These are phyloP conservation scores for Coemansia sp. DNA, from an alignment of 192 early-diverging fungal genomes.

Conservation along the genomic window DNA sequence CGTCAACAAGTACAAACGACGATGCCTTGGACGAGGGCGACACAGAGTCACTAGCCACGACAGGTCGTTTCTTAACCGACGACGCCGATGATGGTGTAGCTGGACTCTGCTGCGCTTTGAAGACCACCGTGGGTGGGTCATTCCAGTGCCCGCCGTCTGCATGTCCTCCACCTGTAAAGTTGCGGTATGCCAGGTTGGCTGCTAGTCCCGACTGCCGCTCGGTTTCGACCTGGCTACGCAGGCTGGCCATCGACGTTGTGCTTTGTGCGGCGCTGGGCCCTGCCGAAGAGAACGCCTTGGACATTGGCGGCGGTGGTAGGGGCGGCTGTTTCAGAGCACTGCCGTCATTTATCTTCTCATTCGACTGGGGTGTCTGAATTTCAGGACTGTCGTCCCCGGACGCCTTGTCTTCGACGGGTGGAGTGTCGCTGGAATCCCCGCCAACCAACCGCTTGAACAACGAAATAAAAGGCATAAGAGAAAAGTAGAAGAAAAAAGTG, in stretches of 20 bases:
- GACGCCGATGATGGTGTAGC: background rate
- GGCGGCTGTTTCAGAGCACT: background rate
- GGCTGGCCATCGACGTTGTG: conserved; percentile 28
- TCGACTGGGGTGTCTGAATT: background rate
- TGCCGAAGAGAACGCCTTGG: background rate
- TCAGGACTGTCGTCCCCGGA: background rate
- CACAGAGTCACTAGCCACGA: conserved; percentile 2
- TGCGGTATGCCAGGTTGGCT: conserved; percentile 36
- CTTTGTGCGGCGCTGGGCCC: conserved; percentile 5
- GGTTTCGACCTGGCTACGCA: conserved; percentile 30
- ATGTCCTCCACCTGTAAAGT: conserved; percentile 49
- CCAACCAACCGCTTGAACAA: conserved; percentile 9
- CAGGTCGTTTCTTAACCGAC: background rate
- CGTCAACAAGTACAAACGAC: conserved; percentile 39
- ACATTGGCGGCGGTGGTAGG: conserved; percentile 18
- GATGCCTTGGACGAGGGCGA: conserved; percentile 15
- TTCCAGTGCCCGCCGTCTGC: conserved; percentile 59
- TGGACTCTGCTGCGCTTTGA: conserved; percentile 26
- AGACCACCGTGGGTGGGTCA: conserved; percentile 54
- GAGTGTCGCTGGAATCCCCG: background rate
- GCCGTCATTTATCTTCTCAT: background rate
- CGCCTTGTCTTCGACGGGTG: conserved; percentile 10
- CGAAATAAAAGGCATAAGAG: conserved; percentile 6
- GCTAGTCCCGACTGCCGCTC: conserved; percentile 27
- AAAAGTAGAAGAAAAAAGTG: background rate